Evolutionary conservation across 495 filamentous ascomycete species (phyloP).

Genomic region (Penicillium steckii): DNA sequence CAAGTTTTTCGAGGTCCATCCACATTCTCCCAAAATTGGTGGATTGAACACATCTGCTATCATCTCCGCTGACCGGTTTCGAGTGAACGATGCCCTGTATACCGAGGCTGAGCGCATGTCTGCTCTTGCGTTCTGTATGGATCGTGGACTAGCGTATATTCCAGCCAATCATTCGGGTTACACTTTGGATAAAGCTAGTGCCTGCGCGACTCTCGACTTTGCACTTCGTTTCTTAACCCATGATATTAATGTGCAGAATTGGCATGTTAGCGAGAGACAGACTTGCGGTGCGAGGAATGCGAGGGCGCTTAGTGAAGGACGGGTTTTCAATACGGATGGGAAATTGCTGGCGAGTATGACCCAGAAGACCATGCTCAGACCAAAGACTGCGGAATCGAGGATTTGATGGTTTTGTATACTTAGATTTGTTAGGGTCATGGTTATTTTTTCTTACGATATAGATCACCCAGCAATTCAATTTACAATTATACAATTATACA

Average conservation of each 20-base stretch:
- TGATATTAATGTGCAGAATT: constrained; percentile 4
- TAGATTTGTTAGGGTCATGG: no score
- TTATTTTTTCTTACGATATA: no score
- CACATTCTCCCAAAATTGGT: background rate
- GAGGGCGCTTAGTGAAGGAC: constrained; percentile 14
- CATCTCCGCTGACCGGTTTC: constrained; percentile 8
- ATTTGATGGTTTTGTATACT: background rate
- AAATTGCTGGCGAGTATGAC: constrained; percentile 16
- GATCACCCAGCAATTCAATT: no score
- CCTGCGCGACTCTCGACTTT: constrained; percentile 20
- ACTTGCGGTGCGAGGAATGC: constrained; percentile 16
- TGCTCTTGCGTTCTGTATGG: constrained; percentile 22
- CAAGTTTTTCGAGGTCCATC: background rate
- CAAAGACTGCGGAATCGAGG: background rate
- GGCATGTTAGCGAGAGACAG: constrained; percentile 9
- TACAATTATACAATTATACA: no score
- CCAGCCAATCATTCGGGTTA: constrained; percentile 14
- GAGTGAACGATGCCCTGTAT: background rate
- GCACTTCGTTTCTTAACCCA: constrained; percentile 13
- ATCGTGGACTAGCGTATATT: constrained; percentile 17
- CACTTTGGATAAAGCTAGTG: constrained; percentile 9
- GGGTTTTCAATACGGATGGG: constrained; percentile 11
- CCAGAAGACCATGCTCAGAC: constrained; percentile 14
- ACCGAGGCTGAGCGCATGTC: constrained; percentile 14
- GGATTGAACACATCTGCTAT: background rate